Evolutionary conservation across 2,329 filamentous ascomycete genomes (phyloP).

Genomic region (Trichoderma oligosporum): DNA sequence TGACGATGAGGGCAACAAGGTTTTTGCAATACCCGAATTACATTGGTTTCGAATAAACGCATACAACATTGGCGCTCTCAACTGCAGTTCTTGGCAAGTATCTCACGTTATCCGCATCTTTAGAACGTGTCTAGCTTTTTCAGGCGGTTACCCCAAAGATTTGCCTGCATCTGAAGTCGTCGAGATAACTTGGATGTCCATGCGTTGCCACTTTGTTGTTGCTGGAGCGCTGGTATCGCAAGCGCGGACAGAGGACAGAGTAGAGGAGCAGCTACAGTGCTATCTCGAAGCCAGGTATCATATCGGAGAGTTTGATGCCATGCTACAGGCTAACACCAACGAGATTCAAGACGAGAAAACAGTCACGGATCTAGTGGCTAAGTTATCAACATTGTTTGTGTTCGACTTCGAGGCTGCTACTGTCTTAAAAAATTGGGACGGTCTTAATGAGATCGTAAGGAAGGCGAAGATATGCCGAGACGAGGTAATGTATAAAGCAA

Average conservation of each 20-base stretch:
- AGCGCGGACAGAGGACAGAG: conserved; percentile 49
- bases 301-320: conserved; percentile 53
- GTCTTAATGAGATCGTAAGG: conserved; percentile 57
- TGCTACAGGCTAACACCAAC: conserved; percentile 39
- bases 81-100: conserved; percentile 53
- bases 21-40: conserved; percentile 63
- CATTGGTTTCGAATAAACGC: conserved; percentile 81
- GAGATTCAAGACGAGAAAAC: conserved; percentile 40
- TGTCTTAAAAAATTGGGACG: conserved; percentile 63
- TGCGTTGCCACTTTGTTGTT: conserved; percentile 69
- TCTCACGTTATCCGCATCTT: conserved; percentile 54
- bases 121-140: conserved; percentile 49
- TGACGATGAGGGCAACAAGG: conserved; percentile 40
- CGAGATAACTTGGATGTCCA: conserved; percentile 55
- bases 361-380: conserved; percentile 53
- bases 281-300: conserved; percentile 62
- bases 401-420: conserved; percentile 78
- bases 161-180: conserved; percentile 38
- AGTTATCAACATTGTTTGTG: conserved; percentile 63
- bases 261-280: conserved; percentile 51
- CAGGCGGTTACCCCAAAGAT: conserved; percentile 48
- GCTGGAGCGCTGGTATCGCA: conserved; percentile 49
- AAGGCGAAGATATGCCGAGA: conserved; percentile 44
- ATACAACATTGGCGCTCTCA: conserved; percentile 71
- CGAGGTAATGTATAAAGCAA: conserved; percentile 52